These are phyloP conservation scores for Aspergillus brunneoviolaceus DNA, from an alignment of 2,329 filamentous ascomycete genomes.

Conservation along the genomic window DNA sequence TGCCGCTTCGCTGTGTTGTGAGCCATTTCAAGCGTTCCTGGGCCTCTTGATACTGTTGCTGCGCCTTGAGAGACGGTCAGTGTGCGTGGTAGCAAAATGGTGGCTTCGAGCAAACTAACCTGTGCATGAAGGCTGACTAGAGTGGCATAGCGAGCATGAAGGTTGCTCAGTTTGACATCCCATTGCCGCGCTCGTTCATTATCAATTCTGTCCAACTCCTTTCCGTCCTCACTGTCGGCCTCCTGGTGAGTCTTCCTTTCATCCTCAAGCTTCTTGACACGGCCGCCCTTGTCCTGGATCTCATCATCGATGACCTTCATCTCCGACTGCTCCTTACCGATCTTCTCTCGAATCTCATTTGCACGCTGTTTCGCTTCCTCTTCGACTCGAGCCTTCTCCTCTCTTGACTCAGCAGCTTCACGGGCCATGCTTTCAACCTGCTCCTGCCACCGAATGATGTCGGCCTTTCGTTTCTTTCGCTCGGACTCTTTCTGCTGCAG, in stretches of 20 bases:
- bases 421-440: conserved; percentile 54
- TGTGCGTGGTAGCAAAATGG: not conserved
- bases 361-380: conserved; percentile 41
- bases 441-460: conserved; percentile 58
- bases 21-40: conserved; percentile 48
- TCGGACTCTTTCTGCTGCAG: conserved; percentile 62
- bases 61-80: conserved; percentile 27
- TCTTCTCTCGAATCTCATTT: conserved; percentile 45
- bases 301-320: conserved; percentile 62
- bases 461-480: conserved; percentile 60
- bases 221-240: conserved; percentile 52
- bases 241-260: conserved; percentile 52
- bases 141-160: conserved; percentile 46
- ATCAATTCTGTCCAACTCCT: conserved; percentile 52
- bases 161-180: conserved; percentile 44
- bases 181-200: conserved; percentile 49
- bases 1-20: conserved; percentile 37
- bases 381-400: conserved; percentile 44
- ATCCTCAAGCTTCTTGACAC: conserved; percentile 62
- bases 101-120: conserved; percentile 17
- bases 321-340: conserved; percentile 45
- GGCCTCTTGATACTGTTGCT: conserved; percentile 47
- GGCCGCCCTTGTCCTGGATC: conserved; percentile 59
- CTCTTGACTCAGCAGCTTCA: conserved; percentile 47
- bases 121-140: conserved; percentile 44